Base-by-base conservation (phyloP, 1,139 yeast species). In the Suzukiozyma palmioleophila region DNA sequence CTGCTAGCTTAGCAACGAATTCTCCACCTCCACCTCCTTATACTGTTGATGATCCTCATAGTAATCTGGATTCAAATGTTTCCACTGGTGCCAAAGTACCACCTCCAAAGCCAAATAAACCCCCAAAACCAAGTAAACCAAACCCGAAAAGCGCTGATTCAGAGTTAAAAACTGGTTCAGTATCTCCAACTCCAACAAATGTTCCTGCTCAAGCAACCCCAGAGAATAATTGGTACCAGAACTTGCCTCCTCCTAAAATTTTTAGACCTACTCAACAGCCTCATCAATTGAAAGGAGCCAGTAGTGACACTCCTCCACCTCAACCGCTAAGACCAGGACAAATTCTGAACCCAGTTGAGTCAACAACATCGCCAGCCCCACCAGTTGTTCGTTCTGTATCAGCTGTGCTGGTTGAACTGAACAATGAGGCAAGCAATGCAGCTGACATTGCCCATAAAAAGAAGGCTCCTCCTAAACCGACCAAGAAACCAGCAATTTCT, bases 391-490 rank as follows among this genome's bases (percentile, higher is more conserved):
- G 7, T 18, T 18, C 22, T 18, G 22, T 18, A 5, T 18, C 22
- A 18, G 4, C 22, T 18, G 22, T 18, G 22, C 7, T 18, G 22
- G 7, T 5, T 18, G 7, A 18, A 5, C 22, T 5, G 22, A 18
- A 7, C 22, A 18, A 18, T 18, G 22, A 18, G 22, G 7, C 22
- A 18, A 18, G 37, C 32, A 16, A 12, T 12, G 24, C 36, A 9
- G 25, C 36, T 25, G 38, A 21, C 10, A 16, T 41, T 8, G 14
- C 40, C 2, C 43, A 37, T 8, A 58, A 55, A 43, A 65, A 62
- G 41, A 51, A 53, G 2, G 68, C 73, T 9, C 73, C 73, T 3
- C 73, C 72, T 16, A 69, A 67, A 35, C 74, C 75, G 1, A 43
- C 51, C 2, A 70, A 63, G 47, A 64, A 64, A 40, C 38, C 39